These are phyloP conservation scores for Cerioporus squamosus DNA, from an alignment of 1,284 basidiomycete genomes.

Conservation along the genomic window DNA sequence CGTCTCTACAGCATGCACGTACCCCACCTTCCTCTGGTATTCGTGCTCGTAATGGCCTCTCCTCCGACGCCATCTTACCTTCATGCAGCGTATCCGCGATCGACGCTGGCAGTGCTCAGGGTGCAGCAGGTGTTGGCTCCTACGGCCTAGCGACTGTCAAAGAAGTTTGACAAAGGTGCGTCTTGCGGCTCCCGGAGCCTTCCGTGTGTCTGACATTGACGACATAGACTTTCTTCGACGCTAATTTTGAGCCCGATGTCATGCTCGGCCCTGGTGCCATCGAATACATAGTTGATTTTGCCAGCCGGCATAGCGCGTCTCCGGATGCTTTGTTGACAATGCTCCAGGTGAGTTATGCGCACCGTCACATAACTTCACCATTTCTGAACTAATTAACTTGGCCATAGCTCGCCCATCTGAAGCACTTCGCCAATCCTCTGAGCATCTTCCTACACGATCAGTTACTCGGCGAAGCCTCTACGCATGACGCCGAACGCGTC, in stretches of 20 bases:
- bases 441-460: conserved; percentile 47
- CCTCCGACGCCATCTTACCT: conserved; percentile 59
- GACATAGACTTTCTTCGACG: conserved; percentile 65
- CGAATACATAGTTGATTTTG: conserved; percentile 59
- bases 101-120: conserved; percentile 60
- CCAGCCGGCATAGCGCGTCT: conserved; percentile 55
- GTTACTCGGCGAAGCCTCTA: conserved; percentile 21
- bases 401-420: conserved; percentile 60
- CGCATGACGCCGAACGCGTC: conserved; percentile 24
- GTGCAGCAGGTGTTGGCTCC: conserved; percentile 54
- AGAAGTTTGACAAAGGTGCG: conserved; percentile 55
- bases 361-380: not conserved
- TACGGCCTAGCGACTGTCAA: conserved; percentile 50
- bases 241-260: conserved; percentile 60
- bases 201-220: not conserved
- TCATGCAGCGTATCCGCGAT: conserved; percentile 58
- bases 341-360: conserved; percentile 52
- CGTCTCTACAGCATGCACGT: conserved; percentile 40
- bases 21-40: conserved; percentile 58
- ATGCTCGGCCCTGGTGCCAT: conserved; percentile 62
- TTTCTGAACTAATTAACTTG: not conserved
- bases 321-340: conserved; percentile 58
- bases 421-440: conserved; percentile 69
- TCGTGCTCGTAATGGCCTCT: conserved; percentile 61
- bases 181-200: not conserved